These are phyloP conservation scores for Thelephora ganbajun DNA, from an alignment of 768 basidiomycete genomes.

Conservation along the genomic window DNA sequence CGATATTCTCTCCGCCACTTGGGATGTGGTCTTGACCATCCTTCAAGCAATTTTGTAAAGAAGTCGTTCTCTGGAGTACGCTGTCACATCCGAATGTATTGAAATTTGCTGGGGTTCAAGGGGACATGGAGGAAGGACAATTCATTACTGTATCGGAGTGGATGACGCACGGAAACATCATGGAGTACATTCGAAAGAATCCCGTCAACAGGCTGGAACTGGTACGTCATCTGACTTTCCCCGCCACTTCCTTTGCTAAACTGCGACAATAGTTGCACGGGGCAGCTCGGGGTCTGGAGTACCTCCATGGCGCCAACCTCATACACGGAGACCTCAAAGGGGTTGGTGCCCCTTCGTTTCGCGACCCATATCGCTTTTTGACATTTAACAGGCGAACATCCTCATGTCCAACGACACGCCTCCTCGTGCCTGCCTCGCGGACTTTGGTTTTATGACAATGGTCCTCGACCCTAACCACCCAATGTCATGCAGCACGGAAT, in stretches of 20 bases:
- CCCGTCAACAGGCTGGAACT: conserved; percentile 1
- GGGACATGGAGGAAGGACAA: not conserved
- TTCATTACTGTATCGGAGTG: conserved; percentile 2
- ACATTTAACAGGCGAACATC: conserved; percentile 9
- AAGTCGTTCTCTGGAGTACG: conserved; percentile 3
- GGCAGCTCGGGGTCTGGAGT: not conserved
- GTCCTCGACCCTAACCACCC: not conserved
- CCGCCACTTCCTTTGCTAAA: not conserved
- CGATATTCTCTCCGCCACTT: not conserved
- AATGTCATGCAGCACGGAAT: not conserved
- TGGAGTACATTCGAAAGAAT: conserved; percentile 2
- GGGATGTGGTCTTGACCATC: not conserved
- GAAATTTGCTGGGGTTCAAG: conserved; percentile 1
- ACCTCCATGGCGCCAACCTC: not conserved
- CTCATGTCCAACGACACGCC: conserved; percentile 8
- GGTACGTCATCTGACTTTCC: not conserved
- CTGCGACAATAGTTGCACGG: not conserved
- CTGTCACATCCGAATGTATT: conserved; percentile 1
- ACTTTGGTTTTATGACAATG: conserved; percentile 13
- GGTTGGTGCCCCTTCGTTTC: not conserved
- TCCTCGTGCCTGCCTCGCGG: conserved; percentile 9
- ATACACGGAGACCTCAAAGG: conserved; percentile 3
- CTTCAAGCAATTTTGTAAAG: conserved; percentile 2
- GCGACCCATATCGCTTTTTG: not conserved
- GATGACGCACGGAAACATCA: conserved; percentile 6